phyloP scores from a whole-genome alignment of 805 yeast genomes.

The Lipomyces mesembrius region DNA sequence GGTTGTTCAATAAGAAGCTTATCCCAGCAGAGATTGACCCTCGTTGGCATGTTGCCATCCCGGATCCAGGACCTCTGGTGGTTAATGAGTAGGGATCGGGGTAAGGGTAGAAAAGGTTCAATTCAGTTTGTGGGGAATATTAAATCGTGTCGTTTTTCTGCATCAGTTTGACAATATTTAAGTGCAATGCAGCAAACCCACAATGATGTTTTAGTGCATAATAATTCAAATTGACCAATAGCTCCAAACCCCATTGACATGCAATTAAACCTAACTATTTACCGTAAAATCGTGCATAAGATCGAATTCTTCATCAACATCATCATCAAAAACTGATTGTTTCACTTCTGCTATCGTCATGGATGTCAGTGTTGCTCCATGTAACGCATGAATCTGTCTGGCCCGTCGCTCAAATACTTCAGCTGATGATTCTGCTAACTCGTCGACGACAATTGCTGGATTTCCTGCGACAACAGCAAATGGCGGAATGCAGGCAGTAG shows the following conservation, averaged over 20 bases:
- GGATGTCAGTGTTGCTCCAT: constrained; percentile 11
- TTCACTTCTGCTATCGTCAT: neutral
- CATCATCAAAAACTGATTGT: constrained; percentile 26
- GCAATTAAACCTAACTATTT: neutral
- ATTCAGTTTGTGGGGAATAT: too few relatives aligned
- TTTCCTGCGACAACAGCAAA: constrained; percentile 42
- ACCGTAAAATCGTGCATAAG: neutral
- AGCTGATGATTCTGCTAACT: constrained; percentile 45
- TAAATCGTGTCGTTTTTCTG: too few relatives aligned
- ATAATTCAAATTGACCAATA: too few relatives aligned
- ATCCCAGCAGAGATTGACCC: too few relatives aligned
- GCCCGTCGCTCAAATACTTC: constrained; percentile 44
- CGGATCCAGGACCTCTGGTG: too few relatives aligned
- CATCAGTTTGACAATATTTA: too few relatives aligned
- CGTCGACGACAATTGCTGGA: constrained; percentile 39
- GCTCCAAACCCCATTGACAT: neutral
- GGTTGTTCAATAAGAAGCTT: too few relatives aligned
- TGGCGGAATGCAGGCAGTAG: constrained; percentile 47
- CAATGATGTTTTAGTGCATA: too few relatives aligned
- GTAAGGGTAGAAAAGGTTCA: too few relatives aligned
- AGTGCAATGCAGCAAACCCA: too few relatives aligned
- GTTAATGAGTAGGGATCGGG: too few relatives aligned
- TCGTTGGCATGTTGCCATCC: too few relatives aligned
- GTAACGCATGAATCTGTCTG: constrained; percentile 39
- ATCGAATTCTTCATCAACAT: constrained; percentile 16